phyloP scores from a whole-genome alignment of 306 rosid species.

The Cicer judaicum region DNA sequence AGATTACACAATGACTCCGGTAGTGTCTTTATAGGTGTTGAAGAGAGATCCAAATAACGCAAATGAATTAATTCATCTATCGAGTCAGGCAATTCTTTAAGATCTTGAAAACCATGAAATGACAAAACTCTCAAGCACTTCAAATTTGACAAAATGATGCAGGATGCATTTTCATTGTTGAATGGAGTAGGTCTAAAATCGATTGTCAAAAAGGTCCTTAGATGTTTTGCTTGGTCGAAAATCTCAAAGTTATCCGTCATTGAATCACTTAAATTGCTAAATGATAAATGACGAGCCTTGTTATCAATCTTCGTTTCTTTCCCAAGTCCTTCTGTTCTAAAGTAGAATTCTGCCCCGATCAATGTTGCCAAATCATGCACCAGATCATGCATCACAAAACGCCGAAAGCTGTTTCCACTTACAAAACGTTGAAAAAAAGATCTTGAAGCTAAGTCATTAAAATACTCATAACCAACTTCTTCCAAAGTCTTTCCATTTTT shows the following conservation, averaged over 20 bases:
- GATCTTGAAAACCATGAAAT: rapidly evolving
- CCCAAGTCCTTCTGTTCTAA: background rate
- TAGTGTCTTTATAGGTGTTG: rapidly evolving
- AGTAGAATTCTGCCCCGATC: background rate
- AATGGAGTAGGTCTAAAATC: background rate
- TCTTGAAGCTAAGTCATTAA: conserved; percentile 26
- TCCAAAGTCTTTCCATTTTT: background rate
- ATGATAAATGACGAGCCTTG: conserved; percentile 35
- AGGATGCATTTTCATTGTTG: background rate
- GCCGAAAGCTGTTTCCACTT: too few relatives aligned
- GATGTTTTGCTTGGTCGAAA: background rate
- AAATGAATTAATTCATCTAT: background rate
- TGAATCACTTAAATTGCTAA: background rate
- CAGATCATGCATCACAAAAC: conserved; percentile 37
- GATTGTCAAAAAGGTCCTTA: background rate
- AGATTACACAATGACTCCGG: background rate
- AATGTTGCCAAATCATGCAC: conserved; percentile 9
- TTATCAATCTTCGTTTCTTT: background rate
- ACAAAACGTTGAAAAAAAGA: conserved; percentile 28
- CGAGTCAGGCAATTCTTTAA: background rate
- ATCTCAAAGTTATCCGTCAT: background rate
- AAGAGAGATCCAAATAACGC: conserved; percentile 4
- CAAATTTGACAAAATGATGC: background rate
- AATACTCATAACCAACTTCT: conserved; percentile 36
- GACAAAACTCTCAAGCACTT: background rate